Evolutionary conservation across 805 yeast species (phyloP), one percentile per base, ranked within the genome.

Genomic region (Saccharomycopsis fermentans): DNA sequence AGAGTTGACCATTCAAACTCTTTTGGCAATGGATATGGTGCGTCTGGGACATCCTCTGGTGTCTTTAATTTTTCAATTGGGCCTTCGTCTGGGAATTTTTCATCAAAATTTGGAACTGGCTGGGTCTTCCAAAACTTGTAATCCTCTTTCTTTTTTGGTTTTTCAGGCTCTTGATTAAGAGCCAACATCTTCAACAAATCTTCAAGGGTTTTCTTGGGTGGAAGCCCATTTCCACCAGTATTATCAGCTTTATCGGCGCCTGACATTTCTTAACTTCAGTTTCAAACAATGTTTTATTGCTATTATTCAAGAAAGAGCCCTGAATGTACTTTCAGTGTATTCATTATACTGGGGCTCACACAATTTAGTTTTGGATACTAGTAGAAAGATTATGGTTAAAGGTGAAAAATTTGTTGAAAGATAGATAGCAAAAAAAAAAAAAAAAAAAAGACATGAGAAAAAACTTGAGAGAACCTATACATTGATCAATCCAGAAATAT

Each of bases 41-140:
- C 73, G 54, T 76, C 80, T 5, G 91, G 81, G 43, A 94, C 80
- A 59, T 90, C 90, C 4, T 71, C 86, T 1, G 91, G 83, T 0
- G 82, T 82, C 68, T 88, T 89, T 6, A 66, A 55, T 34, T 66
- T 64, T 65, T 90, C 95, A 63, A 91, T 89, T 6, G 96, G 92
- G 0, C 97, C 97, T 67, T 90, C 96, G 11, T 56, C 52, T 8
- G 53, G 27, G 26, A 58, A 50, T 11, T 75, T 70, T 66, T 86
- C 94, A 68, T 87, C 87, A 63, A 91, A 82, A 34, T 76, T 77
- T 8, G 90, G 80, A 21, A 94, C 98, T 0, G 99, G 99, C 73
- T 94, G 99, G 1, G 99, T 94, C 67, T 87, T 88, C 99, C 99
- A 94, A 73, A 94, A 94, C 73, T 87, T 89, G 75, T 91, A 89